These are phyloP conservation scores for Rhodotorula babjevae DNA, from an alignment of 768 basidiomycete species.

Conservation along the genomic window DNA sequence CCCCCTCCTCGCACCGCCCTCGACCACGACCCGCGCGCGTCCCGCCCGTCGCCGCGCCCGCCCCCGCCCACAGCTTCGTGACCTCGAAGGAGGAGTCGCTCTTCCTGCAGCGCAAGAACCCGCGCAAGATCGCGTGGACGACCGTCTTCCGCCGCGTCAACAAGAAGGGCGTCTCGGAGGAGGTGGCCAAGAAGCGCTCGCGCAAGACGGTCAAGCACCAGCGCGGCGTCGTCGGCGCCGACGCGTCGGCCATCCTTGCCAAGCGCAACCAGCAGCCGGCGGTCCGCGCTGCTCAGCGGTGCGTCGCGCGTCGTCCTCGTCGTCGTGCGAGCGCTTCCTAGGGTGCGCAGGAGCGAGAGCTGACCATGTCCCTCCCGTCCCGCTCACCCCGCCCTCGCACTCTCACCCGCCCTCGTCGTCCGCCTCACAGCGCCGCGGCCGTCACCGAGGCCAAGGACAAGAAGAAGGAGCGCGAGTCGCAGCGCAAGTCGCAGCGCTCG, in stretches of 20 bases:
- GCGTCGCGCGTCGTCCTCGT: constrained; percentile 19
- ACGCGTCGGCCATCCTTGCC: constrained; percentile 82
- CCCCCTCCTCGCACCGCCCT: too few species aligned
- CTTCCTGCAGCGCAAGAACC: constrained; percentile 99
- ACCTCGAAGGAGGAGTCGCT: constrained; percentile 89
- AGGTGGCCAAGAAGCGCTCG: constrained; percentile 97
- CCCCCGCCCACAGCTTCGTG: constrained; percentile 68
- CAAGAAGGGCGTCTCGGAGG: constrained; percentile 99
- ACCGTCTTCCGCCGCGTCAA: constrained; percentile 86
- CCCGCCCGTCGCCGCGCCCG: too few species aligned
- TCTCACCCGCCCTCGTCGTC: background rate
- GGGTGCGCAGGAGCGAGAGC: background rate
- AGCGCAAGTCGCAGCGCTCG: constrained; percentile 26
- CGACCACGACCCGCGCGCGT: too few species aligned
- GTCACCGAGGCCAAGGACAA: constrained; percentile 41
- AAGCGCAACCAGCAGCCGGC: constrained; percentile 83
- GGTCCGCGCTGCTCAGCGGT: constrained; percentile 66
- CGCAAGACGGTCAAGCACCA: constrained; percentile 93
- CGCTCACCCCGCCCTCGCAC: background rate
- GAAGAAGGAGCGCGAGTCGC: constrained; percentile 42
- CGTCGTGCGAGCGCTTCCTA: too few species aligned
- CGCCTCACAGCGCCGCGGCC: constrained; percentile 31
- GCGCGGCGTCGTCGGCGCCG: constrained; percentile 96
- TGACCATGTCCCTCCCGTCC: background rate
- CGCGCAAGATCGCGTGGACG: constrained; percentile 99